Evolutionary conservation across 2,329 filamentous ascomycete genomes (phyloP).

Genomic region (Microdochium bolleyi): DNA sequence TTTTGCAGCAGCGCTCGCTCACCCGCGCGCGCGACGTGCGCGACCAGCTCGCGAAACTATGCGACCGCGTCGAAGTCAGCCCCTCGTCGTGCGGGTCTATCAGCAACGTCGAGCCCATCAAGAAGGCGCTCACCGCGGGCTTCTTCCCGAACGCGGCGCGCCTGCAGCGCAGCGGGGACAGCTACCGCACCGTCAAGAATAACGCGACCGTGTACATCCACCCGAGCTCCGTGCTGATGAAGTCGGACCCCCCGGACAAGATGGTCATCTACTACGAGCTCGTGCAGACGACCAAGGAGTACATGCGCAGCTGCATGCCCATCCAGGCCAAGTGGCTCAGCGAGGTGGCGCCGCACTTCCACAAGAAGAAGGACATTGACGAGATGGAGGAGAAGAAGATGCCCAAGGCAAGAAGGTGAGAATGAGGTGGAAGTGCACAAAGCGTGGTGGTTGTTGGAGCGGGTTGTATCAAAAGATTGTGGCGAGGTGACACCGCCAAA

Average conservation of each 20-base stretch:
- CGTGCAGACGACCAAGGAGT: constrained; percentile 81
- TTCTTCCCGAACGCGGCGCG: constrained; percentile 93
- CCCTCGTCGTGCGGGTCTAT: constrained; percentile 57
- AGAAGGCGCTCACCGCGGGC: constrained; percentile 80
- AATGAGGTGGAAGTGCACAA: neutral
- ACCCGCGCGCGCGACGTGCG: constrained; percentile 84
- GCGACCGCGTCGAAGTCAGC: constrained; percentile 83
- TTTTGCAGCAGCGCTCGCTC: constrained; percentile 83
- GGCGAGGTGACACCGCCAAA: too few species aligned
- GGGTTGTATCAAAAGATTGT: too few species aligned
- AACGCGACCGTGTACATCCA: constrained; percentile 87
- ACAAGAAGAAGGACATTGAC: constrained; percentile 87
- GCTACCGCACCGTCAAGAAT: constrained; percentile 87
- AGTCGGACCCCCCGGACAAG: constrained; percentile 65
- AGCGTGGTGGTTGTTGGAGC: too few species aligned
- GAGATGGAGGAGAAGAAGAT: constrained; percentile 73
- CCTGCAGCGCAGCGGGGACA: constrained; percentile 74
- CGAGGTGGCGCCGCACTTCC: constrained; percentile 89
- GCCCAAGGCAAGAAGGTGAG: constrained; percentile 36
- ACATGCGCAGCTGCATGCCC: constrained; percentile 82
- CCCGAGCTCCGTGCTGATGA: constrained; percentile 74
- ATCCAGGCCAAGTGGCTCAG: constrained; percentile 78
- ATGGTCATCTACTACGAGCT: constrained; percentile 85
- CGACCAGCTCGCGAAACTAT: constrained; percentile 85
- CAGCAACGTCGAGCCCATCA: constrained; percentile 70